Evolutionary conservation across 2,329 filamentous ascomycete species (phyloP).

Genomic region (Hypomyces rosellus): DNA sequence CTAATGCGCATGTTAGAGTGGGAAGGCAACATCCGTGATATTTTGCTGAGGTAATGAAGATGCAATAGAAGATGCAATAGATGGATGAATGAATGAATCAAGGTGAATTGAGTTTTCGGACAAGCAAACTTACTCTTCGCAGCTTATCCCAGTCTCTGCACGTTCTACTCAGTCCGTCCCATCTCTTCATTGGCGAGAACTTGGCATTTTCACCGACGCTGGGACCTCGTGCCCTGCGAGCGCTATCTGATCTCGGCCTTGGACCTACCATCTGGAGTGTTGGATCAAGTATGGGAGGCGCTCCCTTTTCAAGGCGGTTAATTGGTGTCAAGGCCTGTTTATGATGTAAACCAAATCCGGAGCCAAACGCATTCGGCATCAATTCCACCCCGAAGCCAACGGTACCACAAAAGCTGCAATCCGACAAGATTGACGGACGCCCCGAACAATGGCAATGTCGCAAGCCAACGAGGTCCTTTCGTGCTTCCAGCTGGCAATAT

Average conservation of each 20-base stretch:
- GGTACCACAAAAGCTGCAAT: no score
- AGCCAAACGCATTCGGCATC: no score
- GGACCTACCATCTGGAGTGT: slow-evolving; percentile 7
- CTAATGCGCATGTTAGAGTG: slow-evolving; percentile 33
- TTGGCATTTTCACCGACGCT: slow-evolving; percentile 21
- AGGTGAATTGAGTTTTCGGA: not conserved
- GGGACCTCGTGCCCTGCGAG: slow-evolving; percentile 19
- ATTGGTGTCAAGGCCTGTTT: no score
- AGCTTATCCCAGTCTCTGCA: slow-evolving; percentile 41
- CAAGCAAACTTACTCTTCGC: slow-evolving; percentile 36
- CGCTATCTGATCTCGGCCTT: slow-evolving; percentile 9
- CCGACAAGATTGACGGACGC: no score
- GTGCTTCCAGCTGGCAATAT: no score
- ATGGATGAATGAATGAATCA: no score
- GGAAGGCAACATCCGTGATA: not conserved
- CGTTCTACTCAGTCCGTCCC: slow-evolving; percentile 43
- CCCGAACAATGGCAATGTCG: no score
- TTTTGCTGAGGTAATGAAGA: not conserved
- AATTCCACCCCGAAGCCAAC: no score
- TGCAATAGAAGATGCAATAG: no score
- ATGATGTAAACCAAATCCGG: no score
- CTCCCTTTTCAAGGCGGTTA: no score
- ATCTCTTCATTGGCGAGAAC: slow-evolving; percentile 34
- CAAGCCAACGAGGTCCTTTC: no score
- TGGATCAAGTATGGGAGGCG: not conserved